A percentile compares a stretch with the other conserved stretches of the same genome.
Evolutionary conservation across 495 filamentous ascomycete genomes (phyloP).

Genomic region (Hypoxylon lenormandii): DNA sequence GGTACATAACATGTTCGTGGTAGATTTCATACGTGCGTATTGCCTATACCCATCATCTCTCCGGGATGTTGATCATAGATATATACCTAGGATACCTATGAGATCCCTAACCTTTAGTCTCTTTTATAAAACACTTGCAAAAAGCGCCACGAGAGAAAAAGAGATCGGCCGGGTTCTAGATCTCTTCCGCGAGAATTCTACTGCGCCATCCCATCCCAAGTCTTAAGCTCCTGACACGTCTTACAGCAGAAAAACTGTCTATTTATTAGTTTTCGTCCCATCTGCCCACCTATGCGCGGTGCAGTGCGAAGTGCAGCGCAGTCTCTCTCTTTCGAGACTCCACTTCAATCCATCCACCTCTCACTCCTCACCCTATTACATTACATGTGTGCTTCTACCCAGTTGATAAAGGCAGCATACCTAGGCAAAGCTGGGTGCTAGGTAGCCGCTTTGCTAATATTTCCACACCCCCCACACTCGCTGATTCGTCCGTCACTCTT

Average conservation of each 20-base stretch:
- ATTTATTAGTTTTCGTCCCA: conserved; percentile 48
- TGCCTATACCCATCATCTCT: conserved; percentile 16
- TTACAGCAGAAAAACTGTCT: conserved; percentile 44
- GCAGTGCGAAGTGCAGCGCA: conserved; percentile 3
- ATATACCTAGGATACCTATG: conserved; percentile 17
- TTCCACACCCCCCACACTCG: conserved; percentile 47
- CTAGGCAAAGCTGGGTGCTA: conserved; percentile 33
- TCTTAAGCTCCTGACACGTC: conserved; percentile 46
- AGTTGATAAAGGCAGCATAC: conserved; percentile 40
- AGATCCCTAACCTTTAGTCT: conserved; percentile 13
- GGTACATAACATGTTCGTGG: conserved; percentile 7
- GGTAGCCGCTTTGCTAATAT: conserved; percentile 50
- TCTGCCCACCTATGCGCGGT: conserved; percentile 46
- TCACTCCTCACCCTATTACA: conserved; percentile 21
- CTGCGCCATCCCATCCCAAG: conserved; percentile 37
- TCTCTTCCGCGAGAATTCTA: conserved; percentile 45
- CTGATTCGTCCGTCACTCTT: conserved; percentile 49
- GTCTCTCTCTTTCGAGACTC: conserved; percentile 35
- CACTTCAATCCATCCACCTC: conserved; percentile 46
- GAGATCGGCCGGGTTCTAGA: conserved; percentile 43
- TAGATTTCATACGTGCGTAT: conserved; percentile 29
- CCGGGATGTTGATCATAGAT: background rate
- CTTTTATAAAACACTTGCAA: conserved; percentile 22
- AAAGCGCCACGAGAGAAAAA: conserved; percentile 12
- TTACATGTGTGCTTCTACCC: conserved; percentile 14